Conservation (phyloP, 176 grass and related monocot genomes). For the Typha latifolia region DNA sequence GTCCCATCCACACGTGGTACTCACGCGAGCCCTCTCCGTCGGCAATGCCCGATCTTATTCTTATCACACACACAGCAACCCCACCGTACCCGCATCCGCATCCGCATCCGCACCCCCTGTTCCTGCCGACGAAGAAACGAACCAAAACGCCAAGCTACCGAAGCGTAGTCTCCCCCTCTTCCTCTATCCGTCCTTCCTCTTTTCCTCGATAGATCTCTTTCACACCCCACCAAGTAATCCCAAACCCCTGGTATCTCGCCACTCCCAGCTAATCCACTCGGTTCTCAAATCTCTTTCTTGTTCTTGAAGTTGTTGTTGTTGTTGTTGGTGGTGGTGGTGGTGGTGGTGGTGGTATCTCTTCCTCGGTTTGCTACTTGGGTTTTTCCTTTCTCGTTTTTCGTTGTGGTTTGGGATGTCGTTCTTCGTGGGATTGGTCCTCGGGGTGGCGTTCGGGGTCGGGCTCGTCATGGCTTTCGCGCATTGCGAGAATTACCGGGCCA, state of each 20-base stretch:
- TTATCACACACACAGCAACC: not conserved
- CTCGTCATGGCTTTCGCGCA: conserved; percentile 69
- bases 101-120: too few relatives aligned
- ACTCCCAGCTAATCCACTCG: not conserved
- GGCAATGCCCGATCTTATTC: not conserved
- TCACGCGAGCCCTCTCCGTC: not conserved
- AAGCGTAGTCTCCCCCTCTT: not conserved
- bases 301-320: too few relatives aligned
- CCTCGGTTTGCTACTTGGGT: not conserved
- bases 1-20: not conserved
- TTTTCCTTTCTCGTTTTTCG: not conserved
- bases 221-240: not conserved
- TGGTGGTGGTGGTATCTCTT: too few relatives aligned
- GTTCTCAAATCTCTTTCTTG: too few relatives aligned
- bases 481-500: conserved; percentile 64
- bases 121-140: not conserved
- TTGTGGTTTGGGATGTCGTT: conserved; percentile 46
- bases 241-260: not conserved
- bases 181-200: not conserved
- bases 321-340: too few relatives aligned
- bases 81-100: not conserved
- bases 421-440: conserved; percentile 61
- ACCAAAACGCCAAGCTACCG: not conserved
- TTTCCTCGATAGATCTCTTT: not conserved
- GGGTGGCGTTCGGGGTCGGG: conserved; percentile 51